A percentile compares a stretch with the other conserved stretches of the same genome.
Conservation (phyloP, 768 basidiomycete species). For the Lentinula sp. region DNA sequence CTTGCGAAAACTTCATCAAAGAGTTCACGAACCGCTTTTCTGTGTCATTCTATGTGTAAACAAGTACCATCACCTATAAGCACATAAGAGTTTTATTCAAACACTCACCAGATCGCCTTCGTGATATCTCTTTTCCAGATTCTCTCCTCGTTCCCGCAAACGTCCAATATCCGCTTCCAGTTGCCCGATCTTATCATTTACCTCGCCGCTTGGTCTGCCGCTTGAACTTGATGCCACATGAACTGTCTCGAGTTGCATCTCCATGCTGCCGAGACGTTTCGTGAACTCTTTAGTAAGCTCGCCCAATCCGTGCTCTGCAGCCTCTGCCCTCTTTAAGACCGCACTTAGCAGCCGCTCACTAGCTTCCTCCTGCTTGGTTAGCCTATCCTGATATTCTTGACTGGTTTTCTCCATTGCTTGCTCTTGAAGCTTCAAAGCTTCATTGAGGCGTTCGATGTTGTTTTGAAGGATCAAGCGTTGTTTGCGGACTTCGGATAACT, state of each 20-base stretch:
- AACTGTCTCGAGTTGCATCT: not conserved
- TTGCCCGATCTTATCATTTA: not conserved
- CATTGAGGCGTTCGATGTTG: not conserved
- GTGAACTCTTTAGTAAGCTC: conserved; percentile 19
- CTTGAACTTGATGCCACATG: not conserved
- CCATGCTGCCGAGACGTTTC: not conserved
- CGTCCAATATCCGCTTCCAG: not conserved
- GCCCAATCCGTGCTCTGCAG: conserved; percentile 19
- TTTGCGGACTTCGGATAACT: not conserved
- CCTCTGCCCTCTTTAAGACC: conserved; percentile 19
- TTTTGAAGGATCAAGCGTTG: not conserved
- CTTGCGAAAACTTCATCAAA: conserved; percentile 37
- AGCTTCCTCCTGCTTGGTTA: conserved; percentile 16
- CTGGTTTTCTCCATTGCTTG: not conserved
- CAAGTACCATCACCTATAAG: not conserved
- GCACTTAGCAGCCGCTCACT: conserved; percentile 14
- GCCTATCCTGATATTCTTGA: not conserved
- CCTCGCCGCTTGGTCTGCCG: not conserved
- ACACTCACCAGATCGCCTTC: conserved; percentile 38
- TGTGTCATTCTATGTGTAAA: conserved; percentile 1
- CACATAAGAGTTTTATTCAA: not conserved
- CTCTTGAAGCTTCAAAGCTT: not conserved
- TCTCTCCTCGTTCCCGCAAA: conserved; percentile 16
- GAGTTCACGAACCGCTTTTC: conserved; percentile 45
- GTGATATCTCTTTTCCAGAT: conserved; percentile 34